Conservation (phyloP, 1,139 yeast genomes). For the Pichia sp. region DNA sequence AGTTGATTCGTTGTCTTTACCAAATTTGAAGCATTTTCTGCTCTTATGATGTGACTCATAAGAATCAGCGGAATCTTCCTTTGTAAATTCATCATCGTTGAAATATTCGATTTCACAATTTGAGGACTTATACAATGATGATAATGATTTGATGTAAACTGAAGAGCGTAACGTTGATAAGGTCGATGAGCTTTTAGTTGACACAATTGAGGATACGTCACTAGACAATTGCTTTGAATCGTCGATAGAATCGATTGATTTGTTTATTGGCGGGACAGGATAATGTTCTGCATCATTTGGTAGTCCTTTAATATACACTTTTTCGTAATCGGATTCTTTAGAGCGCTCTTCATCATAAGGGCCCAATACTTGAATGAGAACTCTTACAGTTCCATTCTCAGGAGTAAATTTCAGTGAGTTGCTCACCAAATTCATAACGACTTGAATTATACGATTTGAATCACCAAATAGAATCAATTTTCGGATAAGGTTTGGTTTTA, state of each 20-base stretch:
- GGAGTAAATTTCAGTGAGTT: slow-evolving; percentile 89
- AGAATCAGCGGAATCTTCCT: slow-evolving; percentile 13
- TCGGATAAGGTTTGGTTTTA: slow-evolving; percentile 58
- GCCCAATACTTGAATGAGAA: slow-evolving; percentile 61
- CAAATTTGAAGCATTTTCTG: slow-evolving; percentile 36
- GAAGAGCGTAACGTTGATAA: slow-evolving; percentile 26
- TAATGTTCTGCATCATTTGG: slow-evolving; percentile 15
- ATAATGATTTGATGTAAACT: slow-evolving; percentile 23
- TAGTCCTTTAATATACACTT: slow-evolving; percentile 35
- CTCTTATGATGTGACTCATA: slow-evolving; percentile 37
- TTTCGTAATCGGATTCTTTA: slow-evolving; percentile 31
- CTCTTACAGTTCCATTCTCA: slow-evolving; percentile 74
- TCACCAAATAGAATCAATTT: slow-evolving; percentile 75
- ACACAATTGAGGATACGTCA: slow-evolving; percentile 11
- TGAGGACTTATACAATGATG: slow-evolving; percentile 23
- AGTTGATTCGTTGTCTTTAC: slow-evolving; percentile 20
- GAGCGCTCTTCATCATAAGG: slow-evolving; percentile 58
- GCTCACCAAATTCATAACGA: slow-evolving; percentile 81
- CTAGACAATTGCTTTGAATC: not conserved
- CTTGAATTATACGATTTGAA: slow-evolving; percentile 79
- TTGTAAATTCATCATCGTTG: slow-evolving; percentile 19
- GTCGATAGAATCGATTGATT: not conserved
- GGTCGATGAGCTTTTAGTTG: slow-evolving; percentile 15
- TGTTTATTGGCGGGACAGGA: slow-evolving; percentile 15
- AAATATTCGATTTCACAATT: slow-evolving; percentile 17